Percentiles rank a stretch among this genome's conserved stretches.
phyloP scores from a whole-genome alignment of 2,329 filamentous ascomycete genomes.

The Dothideomycetidae sp. region DNA sequence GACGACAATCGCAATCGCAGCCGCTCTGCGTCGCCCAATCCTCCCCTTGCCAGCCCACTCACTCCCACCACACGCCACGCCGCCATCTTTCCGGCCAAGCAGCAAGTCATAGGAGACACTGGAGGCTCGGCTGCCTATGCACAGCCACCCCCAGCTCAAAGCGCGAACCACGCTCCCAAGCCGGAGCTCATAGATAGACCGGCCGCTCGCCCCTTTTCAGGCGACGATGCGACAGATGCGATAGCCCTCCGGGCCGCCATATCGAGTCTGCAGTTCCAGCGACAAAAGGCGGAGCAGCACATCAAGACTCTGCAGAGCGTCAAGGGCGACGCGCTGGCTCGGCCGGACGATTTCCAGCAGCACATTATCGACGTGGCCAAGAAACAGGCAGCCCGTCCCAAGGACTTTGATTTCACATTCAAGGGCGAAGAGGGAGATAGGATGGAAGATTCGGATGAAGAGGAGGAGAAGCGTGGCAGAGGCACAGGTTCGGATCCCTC shows the following conservation, averaged over 20 bases:
- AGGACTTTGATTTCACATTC: slow-evolving; percentile 20
- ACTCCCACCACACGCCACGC: slow-evolving; percentile 9
- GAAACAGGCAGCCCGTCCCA: slow-evolving; percentile 16
- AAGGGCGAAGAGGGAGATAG: slow-evolving; percentile 19
- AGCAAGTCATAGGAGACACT: background rate
- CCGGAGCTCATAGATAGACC: slow-evolving; percentile 29
- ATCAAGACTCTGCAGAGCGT: slow-evolving; percentile 54
- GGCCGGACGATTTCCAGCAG: slow-evolving; percentile 57
- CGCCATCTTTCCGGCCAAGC: background rate
- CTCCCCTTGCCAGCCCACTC: slow-evolving; percentile 12
- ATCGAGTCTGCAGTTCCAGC: slow-evolving; percentile 74
- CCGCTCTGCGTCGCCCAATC: slow-evolving; percentile 10
- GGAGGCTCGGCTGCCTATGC: background rate
- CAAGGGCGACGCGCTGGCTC: slow-evolving; percentile 53
- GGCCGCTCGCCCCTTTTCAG: slow-evolving; percentile 31
- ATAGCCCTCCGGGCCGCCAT: slow-evolving; percentile 77
- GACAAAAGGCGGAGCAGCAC: slow-evolving; percentile 61
- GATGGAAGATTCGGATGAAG: slow-evolving; percentile 10
- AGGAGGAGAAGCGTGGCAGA: slow-evolving; percentile 18
- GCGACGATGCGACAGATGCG: slow-evolving; percentile 60
- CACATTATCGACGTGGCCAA: slow-evolving; percentile 38
- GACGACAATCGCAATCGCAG: background rate
- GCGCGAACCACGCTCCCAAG: slow-evolving; percentile 11
- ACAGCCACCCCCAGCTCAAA: background rate
- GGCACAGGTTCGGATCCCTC: slow-evolving; percentile 9